Base-by-base conservation (phyloP, 2,329 filamentous ascomycete species). In the Rugonectria rugulosa region DNA sequence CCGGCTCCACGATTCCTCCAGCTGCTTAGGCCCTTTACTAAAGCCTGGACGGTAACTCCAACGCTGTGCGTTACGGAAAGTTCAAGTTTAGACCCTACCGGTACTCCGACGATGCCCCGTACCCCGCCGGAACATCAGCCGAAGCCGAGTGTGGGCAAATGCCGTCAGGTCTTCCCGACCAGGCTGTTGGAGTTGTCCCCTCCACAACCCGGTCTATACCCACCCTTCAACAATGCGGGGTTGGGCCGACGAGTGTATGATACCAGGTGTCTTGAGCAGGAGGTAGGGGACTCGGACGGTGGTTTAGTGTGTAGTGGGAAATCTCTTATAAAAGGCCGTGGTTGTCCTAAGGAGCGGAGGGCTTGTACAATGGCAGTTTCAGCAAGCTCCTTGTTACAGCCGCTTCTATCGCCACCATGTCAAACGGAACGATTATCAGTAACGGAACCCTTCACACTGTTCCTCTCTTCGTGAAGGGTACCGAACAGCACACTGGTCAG, bases 401-500 rank as follows among this genome's bases (percentile, higher is more conserved):
- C 37, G 14, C 15, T 26, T n/a, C 27, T 19, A 27, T 42, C 37
- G 46, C 54, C 50, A 61, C 44, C 47, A 67, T 67, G 50, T 26
- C 64, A 12, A 56, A 47, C 51, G 59, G 32, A 38, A 31, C 56
- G 32, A 49, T 45, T 20, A 12, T 44, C 12, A 36, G 14, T 24
- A 44, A 52, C 15, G 48, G 53, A 11, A 36, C 37, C 20, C 34
- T 51, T 40, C 57, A 68, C 34, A 63, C 62, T 9, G 70, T 79
- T 9, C 78, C 78, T 3, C 73, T 80, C 42, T 57, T 79, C 52
- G 78, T 81, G 52, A 70, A 75, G 54, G 78, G 78, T 38, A 63
- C 72, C 63, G 78, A 85, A 52, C 68, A 78, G 48, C 70, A 65
- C 6, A 78, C 82, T 3, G 65, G 70, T 2, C 77, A 74, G 27